Conservation (phyloP, 2,329 filamentous ascomycete genomes). For the Colletotrichum sp. region DNA sequence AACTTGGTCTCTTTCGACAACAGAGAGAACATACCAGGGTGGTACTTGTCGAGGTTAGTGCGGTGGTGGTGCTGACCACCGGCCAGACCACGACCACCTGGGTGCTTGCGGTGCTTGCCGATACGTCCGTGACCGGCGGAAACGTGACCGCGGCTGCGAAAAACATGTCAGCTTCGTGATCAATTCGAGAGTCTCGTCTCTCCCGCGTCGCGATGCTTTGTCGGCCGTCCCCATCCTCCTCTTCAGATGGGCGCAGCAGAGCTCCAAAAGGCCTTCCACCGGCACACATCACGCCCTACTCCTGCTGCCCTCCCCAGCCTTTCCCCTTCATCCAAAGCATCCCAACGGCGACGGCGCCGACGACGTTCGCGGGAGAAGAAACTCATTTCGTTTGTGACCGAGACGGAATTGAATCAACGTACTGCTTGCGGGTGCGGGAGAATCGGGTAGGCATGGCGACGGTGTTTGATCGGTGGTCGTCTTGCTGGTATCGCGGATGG, state of each 20-base stretch:
- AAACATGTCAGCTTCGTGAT: constrained; percentile 25
- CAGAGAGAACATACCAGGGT: constrained; percentile 36
- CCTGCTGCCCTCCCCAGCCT: not conserved
- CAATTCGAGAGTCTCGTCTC: not conserved
- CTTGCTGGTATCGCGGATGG: constrained; percentile 41
- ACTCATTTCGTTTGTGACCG: not conserved
- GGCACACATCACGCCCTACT: not conserved
- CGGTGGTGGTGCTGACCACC: constrained; percentile 99
- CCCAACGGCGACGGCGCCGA: constrained; percentile 18
- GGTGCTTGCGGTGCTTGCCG: constrained; percentile 97
- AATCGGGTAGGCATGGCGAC: constrained; percentile 65
- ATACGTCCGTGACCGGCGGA: constrained; percentile 98
- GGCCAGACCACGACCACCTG: constrained; percentile 84
- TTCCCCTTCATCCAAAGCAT: not conserved
- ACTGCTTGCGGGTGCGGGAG: constrained; percentile 80
- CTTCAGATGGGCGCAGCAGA: not conserved
- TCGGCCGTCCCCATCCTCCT: not conserved
- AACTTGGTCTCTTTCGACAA: not conserved
- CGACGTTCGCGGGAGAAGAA: constrained; percentile 21
- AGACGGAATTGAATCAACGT: constrained; percentile 45
- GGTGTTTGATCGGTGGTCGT: constrained; percentile 16
- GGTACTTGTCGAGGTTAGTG: constrained; percentile 84
- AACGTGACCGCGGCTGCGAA: constrained; percentile 88
- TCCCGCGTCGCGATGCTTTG: not conserved
- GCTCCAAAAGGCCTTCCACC: not conserved